Conservation (phyloP, 257 asterid species). For the Solanum sitiens region DNA sequence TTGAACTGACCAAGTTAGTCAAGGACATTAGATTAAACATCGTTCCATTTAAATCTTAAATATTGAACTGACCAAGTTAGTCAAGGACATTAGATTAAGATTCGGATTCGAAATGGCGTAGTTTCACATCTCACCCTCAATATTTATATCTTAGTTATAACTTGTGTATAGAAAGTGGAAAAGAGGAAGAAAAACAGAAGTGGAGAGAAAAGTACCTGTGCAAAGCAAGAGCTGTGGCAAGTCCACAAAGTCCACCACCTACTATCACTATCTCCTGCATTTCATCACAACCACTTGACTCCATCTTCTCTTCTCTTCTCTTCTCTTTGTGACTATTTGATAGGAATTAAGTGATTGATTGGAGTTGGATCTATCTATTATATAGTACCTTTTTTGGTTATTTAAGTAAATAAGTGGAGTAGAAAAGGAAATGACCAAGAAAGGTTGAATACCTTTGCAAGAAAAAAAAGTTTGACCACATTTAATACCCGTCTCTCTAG, state of each 20-base stretch:
- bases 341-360: background rate
- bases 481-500: too few species aligned
- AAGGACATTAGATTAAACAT: too few species aligned
- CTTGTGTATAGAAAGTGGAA: background rate
- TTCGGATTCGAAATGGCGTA: too few species aligned
- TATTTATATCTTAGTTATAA: too few species aligned
- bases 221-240: conserved; percentile 33
- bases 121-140: too few species aligned
- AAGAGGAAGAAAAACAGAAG: background rate
- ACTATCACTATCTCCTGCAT: conserved; percentile 17
- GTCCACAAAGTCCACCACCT: conserved; percentile 33
- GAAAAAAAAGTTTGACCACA: too few species aligned
- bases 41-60: too few species aligned
- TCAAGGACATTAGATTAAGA: too few species aligned
- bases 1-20: too few species aligned
- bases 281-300: conserved; percentile 3
- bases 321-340: background rate
- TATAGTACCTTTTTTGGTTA: background rate
- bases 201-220: conserved; percentile 6
- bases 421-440: background rate
- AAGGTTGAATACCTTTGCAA: too few species aligned
- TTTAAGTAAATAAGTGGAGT: background rate
- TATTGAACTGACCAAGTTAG: too few species aligned
- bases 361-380: background rate
- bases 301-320: conserved; percentile 8